Base-by-base conservation (phyloP, 2,329 filamentous ascomycete species). In the Talaromyces sp. region DNA sequence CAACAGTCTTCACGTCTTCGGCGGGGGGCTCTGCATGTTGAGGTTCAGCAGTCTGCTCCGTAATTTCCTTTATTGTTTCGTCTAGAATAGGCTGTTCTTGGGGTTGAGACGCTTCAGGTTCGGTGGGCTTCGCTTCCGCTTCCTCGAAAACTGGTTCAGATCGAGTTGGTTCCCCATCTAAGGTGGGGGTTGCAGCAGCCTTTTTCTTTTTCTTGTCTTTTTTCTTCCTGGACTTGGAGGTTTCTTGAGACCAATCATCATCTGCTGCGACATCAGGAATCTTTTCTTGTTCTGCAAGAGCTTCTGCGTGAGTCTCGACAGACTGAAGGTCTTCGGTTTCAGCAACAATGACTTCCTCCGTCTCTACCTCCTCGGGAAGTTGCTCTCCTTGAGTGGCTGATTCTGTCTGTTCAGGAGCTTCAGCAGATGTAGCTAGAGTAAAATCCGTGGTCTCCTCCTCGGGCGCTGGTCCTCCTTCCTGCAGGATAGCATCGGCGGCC, bases 181-280 rank as follows among this genome's bases (percentile, higher is more conserved):
- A 43, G 22, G 35, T 4, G 27, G 43, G 35, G n/a, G 37, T 10
- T 14, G 24, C 33, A 5, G 35, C n/a, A 7, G 60, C 47, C 60
- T 33, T 62, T 63, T 76, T 75, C 64, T 73, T 73, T 65, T 81
- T 80, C 71, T 80, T 79, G 16, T 71, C 79, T 71, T 74, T 76
- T 13, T 70, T 68, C 47, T 73, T 74, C 57, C 73, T 73, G 14
- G 68, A 69, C 54, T 69, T 73, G 1, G 69, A 50, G 14, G 39
- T 33, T 41, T 65, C 63, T n/a, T 50, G 63, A 16, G 39, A 6
- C 37, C 9, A 45, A 8, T 52, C 50, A 45, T 59, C 41, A 9
- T 62, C 60, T 57, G 9, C 50, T 16, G 8, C n/a, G 14, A 27
- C n/a, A 19, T 62, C 60, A 24, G 37, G 3, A 10, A 37, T n/a